A percentile compares a stretch with the other conserved stretches of the same genome.
Evolutionary conservation across 139 green algal species (phyloP).

Genomic region (Pseudopediastrum boryanum): DNA sequence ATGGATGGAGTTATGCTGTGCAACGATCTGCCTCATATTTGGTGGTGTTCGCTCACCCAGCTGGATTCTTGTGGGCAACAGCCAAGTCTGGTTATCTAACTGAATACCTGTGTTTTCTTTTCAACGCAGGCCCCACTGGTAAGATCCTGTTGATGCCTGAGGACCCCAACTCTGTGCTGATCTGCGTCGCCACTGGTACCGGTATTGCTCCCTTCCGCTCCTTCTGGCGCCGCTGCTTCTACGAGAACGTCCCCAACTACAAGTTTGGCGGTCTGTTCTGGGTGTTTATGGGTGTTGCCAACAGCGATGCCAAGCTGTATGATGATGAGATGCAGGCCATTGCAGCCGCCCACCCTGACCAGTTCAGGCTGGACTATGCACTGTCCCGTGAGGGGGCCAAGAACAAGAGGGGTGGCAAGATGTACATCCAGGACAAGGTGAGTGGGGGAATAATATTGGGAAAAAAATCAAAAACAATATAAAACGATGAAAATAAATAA

Average conservation of each 20-base stretch:
- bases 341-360: conserved; percentile 73
- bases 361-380: conserved; percentile 98
- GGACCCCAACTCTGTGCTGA: conserved; percentile 87
- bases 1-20: too few relatives aligned
- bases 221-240: conserved; percentile 95
- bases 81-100: too few relatives aligned
- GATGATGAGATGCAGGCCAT: conserved; percentile 90
- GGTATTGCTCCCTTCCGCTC: conserved; percentile 98
- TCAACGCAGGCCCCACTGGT: conserved; percentile 86
- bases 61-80: too few relatives aligned
- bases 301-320: conserved; percentile 96
- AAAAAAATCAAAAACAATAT: too few relatives aligned
- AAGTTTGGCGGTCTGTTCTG: conserved; percentile 95
- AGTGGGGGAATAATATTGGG: too few relatives aligned
- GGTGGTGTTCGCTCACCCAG: too few relatives aligned
- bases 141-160: conserved; percentile 97
- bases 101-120: too few relatives aligned
- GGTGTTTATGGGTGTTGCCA: conserved; percentile 99
- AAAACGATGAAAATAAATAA: background rate
- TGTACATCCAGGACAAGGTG: conserved; percentile 95
- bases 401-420: conserved; percentile 93
- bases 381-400: conserved; percentile 89
- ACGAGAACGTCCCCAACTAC: conserved; percentile 94
- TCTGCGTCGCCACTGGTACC: conserved; percentile 99
- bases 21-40: too few relatives aligned